Evolutionary conservation across 352 stramenopile species (phyloP), one percentile per base, ranked within the genome.

Genomic region (Nothophytophthora sp.): DNA sequence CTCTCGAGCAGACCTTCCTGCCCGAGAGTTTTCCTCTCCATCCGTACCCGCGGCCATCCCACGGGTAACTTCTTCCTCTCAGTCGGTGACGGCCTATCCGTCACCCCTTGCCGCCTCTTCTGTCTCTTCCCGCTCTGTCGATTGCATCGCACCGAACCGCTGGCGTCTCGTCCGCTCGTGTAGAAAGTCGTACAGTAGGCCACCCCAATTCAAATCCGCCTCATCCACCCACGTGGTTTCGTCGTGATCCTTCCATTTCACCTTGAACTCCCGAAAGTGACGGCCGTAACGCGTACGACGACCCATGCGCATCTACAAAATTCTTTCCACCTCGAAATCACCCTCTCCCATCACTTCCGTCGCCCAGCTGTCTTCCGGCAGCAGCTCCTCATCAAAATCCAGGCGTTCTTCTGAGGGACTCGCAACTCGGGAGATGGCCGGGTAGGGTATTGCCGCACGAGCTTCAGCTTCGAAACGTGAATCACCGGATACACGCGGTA

Each of bases 391-490:
- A 23, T 76, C 61, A 18, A 69, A 70, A 35, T 68, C 58, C 1
- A 48, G 5, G 4, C 55, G 45, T 15, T 58, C 49, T 12, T 9
- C 12, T 42, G 4, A 2, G 6, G 28, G 5, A 30, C 12, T 22
- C 5, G 12, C 19, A 50, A 5, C 12, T 32, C 18, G 15, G 23
- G 15, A 1, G 28, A 24, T 0, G 59, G 55, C 35, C 51, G 32
- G 2, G 28, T 39, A 10, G 43, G 39, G 19, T 28, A 44, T 15
- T 50, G 15, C 3, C 44, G 3, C 1, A 55, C 36, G 0, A 50
- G 25, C 43, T 75, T 69, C 11, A 75, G 23, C 41, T 59, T 51
- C 13, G 55, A 47, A 1, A 76, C 27, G 29, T 72, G 57, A 0
- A 68, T 53, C 38, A 45, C 50, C 1, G 61, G 56, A 36, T 57